phyloP scores from a whole-genome alignment of 208 protist genomes.

The Trypanosoma melophagium region DNA sequence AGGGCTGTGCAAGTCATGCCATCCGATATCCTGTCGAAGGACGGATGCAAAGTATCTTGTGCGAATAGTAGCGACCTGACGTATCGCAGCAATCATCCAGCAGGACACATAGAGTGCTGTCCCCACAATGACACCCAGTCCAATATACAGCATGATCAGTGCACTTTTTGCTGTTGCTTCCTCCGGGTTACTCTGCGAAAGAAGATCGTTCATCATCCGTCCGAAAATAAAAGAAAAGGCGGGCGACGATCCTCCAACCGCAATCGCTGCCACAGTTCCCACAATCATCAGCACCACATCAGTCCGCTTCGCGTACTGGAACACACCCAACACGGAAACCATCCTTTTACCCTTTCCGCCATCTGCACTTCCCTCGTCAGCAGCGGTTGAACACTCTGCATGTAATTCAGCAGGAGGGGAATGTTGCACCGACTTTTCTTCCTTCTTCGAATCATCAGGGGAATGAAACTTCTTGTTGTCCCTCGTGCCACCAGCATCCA shows the following conservation, averaged over 20 bases:
- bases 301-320: constrained; percentile 53
- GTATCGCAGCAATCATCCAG: constrained; percentile 53
- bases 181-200: constrained; percentile 23
- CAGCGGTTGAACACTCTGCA: background rate
- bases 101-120: constrained; percentile 40
- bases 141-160: constrained; percentile 71
- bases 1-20: constrained; percentile 76
- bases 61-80: constrained; percentile 64
- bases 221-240: constrained; percentile 78
- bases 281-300: constrained; percentile 71
- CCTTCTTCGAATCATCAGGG: no score
- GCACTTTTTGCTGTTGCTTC: constrained; percentile 39
- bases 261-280: constrained; percentile 50
- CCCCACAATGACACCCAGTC: constrained; percentile 42
- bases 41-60: constrained; percentile 54
- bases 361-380: constrained; percentile 29
- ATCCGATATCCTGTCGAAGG: constrained; percentile 87
- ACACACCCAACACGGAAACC: constrained; percentile 56
- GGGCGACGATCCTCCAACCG: constrained; percentile 56
- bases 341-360: constrained; percentile 14
- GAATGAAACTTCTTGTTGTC: no score
- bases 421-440: no score
- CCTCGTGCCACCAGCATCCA: no score
- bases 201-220: constrained; percentile 61
- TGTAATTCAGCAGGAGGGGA: no score